These are phyloP conservation scores for Scolecobasidium constrictum DNA, from an alignment of 2,329 filamentous ascomycete genomes.

Conservation along the genomic window DNA sequence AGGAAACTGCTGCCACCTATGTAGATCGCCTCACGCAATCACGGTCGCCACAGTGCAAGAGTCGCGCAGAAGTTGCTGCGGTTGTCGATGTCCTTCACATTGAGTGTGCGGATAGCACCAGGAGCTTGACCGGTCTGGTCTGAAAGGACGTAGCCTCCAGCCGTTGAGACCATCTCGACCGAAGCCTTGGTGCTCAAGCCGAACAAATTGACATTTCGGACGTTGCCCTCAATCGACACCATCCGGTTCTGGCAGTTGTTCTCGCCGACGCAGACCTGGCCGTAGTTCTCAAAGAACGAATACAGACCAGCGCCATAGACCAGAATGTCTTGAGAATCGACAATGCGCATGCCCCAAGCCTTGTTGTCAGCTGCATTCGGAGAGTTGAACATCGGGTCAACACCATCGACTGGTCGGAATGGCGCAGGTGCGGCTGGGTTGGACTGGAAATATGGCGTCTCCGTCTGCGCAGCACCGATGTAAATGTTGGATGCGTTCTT, in stretches of 20 bases:
- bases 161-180: constrained; percentile 36
- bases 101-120: not conserved
- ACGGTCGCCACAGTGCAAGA: constrained; percentile 20
- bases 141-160: constrained; percentile 8
- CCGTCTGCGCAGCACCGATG: constrained; percentile 55
- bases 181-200: constrained; percentile 37
- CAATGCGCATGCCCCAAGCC: constrained; percentile 35
- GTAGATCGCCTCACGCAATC: too few species aligned
- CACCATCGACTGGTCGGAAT: constrained; percentile 36
- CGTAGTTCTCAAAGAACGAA: constrained; percentile 50
- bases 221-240: constrained; percentile 31
- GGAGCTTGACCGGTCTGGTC: not conserved
- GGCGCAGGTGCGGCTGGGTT: constrained; percentile 48
- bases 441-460: constrained; percentile 62
- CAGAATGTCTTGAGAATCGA: constrained; percentile 29
- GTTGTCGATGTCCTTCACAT: constrained; percentile 31
- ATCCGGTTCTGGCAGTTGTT: constrained; percentile 43
- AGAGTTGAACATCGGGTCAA: constrained; percentile 26
- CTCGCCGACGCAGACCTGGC: constrained; percentile 34
- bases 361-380: constrained; percentile 34
- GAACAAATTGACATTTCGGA: constrained; percentile 33
- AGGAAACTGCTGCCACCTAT: too few species aligned
- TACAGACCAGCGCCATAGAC: constrained; percentile 42
- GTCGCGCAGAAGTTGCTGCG: constrained; percentile 38
- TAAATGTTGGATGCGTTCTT: constrained; percentile 49